A percentile compares a stretch with the other conserved stretches of the same genome.
Evolutionary conservation across 495 filamentous ascomycete species (phyloP).

Genomic region (Chaetomidium leptoderma): DNA sequence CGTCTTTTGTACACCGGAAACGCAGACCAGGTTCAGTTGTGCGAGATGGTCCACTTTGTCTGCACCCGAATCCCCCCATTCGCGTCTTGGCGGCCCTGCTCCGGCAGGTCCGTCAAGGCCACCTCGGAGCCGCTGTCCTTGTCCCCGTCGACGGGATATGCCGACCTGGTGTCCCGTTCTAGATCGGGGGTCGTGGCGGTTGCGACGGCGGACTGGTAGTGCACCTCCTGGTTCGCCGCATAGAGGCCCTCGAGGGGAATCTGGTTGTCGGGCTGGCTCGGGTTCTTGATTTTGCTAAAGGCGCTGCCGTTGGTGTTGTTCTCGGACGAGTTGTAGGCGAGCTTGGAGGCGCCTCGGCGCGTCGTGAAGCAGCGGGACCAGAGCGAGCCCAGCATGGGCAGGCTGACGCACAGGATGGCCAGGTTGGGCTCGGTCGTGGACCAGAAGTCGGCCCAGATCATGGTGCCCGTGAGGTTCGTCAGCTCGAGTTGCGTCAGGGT

Average conservation of each 20-base stretch:
- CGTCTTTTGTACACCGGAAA: no score
- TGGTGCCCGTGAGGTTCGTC: slow-evolving; percentile 24
- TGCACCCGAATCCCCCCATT: slow-evolving; percentile 19
- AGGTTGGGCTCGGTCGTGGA: slow-evolving; percentile 33
- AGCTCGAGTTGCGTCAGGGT: slow-evolving; percentile 22
- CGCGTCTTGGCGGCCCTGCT: not conserved
- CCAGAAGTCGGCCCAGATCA: slow-evolving; percentile 31
- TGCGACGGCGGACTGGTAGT: slow-evolving; percentile 15
- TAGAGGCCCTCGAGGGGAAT: slow-evolving; percentile 18
- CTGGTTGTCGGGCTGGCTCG: not conserved
- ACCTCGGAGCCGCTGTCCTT: slow-evolving; percentile 19
- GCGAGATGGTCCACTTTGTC: slow-evolving; percentile 24
- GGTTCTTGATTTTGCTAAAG: slow-evolving; percentile 17
- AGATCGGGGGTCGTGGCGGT: not conserved
- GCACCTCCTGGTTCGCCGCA: slow-evolving; percentile 15
- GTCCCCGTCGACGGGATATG: not conserved
- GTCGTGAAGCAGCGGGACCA: slow-evolving; percentile 13
- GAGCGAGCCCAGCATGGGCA: slow-evolving; percentile 27
- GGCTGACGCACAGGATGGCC: slow-evolving; percentile 34
- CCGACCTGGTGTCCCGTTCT: not conserved
- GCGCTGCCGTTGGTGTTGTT: slow-evolving; percentile 11
- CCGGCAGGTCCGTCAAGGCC: slow-evolving; percentile 15
- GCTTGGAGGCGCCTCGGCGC: slow-evolving; percentile 20
- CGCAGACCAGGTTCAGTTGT: not conserved
- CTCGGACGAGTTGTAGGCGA: slow-evolving; percentile 11